Evolutionary conservation across 73 alveolate species (phyloP).

Genomic region (Stentor roeselii): DNA sequence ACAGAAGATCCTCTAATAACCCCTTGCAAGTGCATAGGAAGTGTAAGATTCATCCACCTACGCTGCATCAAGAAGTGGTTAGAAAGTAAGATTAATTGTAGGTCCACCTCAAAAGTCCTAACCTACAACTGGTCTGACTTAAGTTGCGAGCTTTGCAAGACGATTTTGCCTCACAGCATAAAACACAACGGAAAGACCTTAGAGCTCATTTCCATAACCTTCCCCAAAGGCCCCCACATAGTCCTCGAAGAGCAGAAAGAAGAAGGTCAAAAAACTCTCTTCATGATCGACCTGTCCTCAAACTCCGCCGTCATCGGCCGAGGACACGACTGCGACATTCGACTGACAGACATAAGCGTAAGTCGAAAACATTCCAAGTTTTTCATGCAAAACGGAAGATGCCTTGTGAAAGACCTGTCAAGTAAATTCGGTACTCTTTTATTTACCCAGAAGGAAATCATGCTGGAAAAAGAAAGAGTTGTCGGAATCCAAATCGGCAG

Average conservation of each 20-base stretch:
- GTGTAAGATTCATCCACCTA: slow-evolving; percentile 80
- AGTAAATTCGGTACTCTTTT: slow-evolving; percentile 73
- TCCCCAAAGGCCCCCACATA: slow-evolving; percentile 9
- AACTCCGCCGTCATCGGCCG: slow-evolving; percentile 45
- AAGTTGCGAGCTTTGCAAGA: slow-evolving; percentile 22
- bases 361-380: slow-evolving; percentile 61
- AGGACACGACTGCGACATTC: slow-evolving; percentile 55
- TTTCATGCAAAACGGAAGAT: slow-evolving; percentile 32
- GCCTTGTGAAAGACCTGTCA: slow-evolving; percentile 54
- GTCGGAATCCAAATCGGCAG: slow-evolving; percentile 13
- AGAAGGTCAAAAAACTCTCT: background rate
- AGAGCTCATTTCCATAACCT: background rate
- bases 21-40: slow-evolving; percentile 93
- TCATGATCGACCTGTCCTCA: background rate
- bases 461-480: background rate
- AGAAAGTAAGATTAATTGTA: slow-evolving; percentile 50
- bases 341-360: slow-evolving; percentile 71
- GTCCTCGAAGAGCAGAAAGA: background rate
- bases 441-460: background rate
- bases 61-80: slow-evolving; percentile 87
- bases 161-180: background rate
- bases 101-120: background rate
- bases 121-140: background rate
- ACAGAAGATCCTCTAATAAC: slow-evolving; percentile 76
- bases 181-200: background rate